Percentiles rank a stretch among this genome's conserved stretches.
Evolutionary conservation across 1,139 yeast genomes (phyloP).

Genomic region (Yamadazyma taylorii): DNA sequence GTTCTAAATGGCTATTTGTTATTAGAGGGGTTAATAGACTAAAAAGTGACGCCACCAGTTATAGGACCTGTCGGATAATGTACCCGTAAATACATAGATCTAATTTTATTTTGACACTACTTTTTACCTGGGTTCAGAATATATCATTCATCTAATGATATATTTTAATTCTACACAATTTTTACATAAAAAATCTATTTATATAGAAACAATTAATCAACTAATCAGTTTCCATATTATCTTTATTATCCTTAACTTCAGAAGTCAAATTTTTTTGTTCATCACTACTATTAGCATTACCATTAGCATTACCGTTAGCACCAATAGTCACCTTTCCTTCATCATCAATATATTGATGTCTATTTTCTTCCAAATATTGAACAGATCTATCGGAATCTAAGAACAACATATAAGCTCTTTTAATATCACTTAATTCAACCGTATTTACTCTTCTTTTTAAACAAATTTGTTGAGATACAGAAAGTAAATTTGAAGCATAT

Average conservation of each 20-base stretch:
- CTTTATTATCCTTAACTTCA: conserved; percentile 15
- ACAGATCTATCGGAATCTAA: conserved; percentile 88
- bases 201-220: neutral
- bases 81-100: too few species aligned
- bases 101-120: too few species aligned
- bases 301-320: conserved; percentile 12
- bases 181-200: neutral
- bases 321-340: conserved; percentile 63
- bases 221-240: conserved; percentile 53
- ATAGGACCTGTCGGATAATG: too few species aligned
- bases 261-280: conserved; percentile 16
- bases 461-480: conserved; percentile 86
- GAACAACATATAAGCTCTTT: conserved; percentile 84
- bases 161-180: neutral
- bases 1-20: too few species aligned
- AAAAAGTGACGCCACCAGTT: too few species aligned
- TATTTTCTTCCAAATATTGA: conserved; percentile 67
- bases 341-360: conserved; percentile 71
- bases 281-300: conserved; percentile 6
- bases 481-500: conserved; percentile 86
- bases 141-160: too few species aligned
- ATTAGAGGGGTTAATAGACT: too few species aligned
- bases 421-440: conserved; percentile 82
- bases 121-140: too few species aligned
- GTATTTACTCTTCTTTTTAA: conserved; percentile 69